Base-by-base conservation (phyloP, 768 basidiomycete species). In the Suillus subaureus region DNA sequence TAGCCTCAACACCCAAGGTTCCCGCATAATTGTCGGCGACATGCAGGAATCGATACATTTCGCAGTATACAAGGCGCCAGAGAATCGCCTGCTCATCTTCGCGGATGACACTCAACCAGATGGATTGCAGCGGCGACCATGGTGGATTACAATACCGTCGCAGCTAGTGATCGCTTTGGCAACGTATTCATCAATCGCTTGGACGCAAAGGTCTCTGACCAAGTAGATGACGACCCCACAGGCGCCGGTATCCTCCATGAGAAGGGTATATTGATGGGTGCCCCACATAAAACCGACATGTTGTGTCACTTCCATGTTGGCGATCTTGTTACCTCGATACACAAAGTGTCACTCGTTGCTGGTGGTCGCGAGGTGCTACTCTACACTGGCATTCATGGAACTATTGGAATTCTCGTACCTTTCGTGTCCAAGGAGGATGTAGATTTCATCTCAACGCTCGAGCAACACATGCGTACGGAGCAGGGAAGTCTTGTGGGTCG, bases 351-450 rank as follows among this genome's bases (percentile, higher is more conserved):
- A 5, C 83, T 99, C 58, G 96, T 98, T 31, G 93, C 96, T 8
- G 97, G 97, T 66, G 97, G 97, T 15, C 87, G 96, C n/a, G 97
- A 99, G 72, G 89, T 99, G 12, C 81, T 99, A 35, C 78, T 98
- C 23, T 99, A 99, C 81, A 97, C 96, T 0, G 91, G 97, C 13
- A 79, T 99, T 18, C 94, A 95, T 66, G 97, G 97, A 6, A 97
- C 95, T 40, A 89, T 99, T 62, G 97, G 97, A 21, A 91, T 98
- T 21, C 83, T 98, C 33, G 89, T 99, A 2, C 97, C 97, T 1
- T 97, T 99, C 70, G 90, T 94, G 57, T 96, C 95, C 16, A 96
- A 95, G 80, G 97, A 99, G 75, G 97, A 99, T 74, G 95, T 98
- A 54, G 97, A 99, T 72, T 97, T 99, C 74, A 96, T 99, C 77